Evolutionary conservation across 345 rosid genomes (phyloP).

Genomic region (Isatis tinctoria): DNA sequence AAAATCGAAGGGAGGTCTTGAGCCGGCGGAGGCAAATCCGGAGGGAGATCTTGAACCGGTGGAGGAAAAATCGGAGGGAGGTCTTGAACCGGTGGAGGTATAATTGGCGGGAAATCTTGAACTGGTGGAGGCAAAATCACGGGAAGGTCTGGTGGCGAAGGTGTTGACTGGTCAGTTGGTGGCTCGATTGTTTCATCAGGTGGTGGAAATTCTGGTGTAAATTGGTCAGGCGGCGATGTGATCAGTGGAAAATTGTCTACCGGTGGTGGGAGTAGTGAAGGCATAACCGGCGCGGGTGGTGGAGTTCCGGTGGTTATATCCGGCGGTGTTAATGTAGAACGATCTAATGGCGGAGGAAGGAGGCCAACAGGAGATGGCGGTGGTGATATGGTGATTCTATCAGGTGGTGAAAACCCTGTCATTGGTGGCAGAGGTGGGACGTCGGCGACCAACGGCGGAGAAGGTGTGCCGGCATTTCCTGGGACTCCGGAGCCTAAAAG

Average conservation of each 20-base stretch:
- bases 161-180: conserved; percentile 23
- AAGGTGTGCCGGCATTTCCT: not conserved
- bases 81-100: not conserved
- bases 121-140: conserved; percentile 2
- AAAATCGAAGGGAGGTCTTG: not conserved
- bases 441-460: not conserved
- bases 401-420: conserved; percentile 22
- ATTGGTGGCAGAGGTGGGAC: conserved; percentile 23
- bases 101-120: not conserved
- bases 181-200: conserved; percentile 23
- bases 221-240: conserved; percentile 17
- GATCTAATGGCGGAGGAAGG: conserved; percentile 28
- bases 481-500: conserved; percentile 2
- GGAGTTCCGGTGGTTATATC: conserved; percentile 5
- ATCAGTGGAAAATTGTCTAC: not conserved
- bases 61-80: not conserved
- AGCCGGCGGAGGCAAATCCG: not conserved
- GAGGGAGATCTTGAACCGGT: not conserved
- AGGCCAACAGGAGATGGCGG: conserved; percentile 1
- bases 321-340: conserved; percentile 18
- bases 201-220: conserved; percentile 17
- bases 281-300: not conserved
- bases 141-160: conserved; percentile 11
- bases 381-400: not conserved
- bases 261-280: conserved; percentile 19